These are phyloP conservation scores for Chaetothyriales sp. DNA, from an alignment of 2,329 filamentous ascomycete genomes.

Conservation along the genomic window DNA sequence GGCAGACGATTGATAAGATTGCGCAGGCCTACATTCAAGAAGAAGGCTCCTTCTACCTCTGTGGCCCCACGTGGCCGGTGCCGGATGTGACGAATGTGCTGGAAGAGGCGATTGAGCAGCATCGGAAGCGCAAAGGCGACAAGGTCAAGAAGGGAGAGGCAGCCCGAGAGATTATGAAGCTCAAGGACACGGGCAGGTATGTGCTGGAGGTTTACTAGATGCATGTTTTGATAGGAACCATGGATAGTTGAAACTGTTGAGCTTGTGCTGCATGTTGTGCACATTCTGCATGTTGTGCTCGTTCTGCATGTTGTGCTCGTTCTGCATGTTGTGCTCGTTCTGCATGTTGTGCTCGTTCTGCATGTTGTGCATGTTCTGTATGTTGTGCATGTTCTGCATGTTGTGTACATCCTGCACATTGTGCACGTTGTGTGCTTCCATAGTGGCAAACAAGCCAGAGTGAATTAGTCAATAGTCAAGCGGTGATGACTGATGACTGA, in stretches of 20 bases:
- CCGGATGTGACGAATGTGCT: conserved; percentile 90
- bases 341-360: no score
- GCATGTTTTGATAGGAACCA: not conserved
- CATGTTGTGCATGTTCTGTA: no score
- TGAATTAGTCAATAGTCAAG: not conserved
- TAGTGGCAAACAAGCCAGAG: not conserved
- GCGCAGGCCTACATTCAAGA: conserved; percentile 74
- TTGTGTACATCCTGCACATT: no score
- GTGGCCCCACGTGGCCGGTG: conserved; percentile 95
- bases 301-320: no score
- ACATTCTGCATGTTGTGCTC: no score
- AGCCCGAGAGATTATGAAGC: conserved; percentile 82
- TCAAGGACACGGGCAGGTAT: conserved; percentile 91
- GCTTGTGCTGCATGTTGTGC: no score
- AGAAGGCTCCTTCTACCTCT: conserved; percentile 90
- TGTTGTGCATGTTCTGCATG: no score
- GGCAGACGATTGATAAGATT: conserved; percentile 70
- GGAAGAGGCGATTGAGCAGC: conserved; percentile 73
- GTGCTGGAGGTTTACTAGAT: conserved; percentile 83
- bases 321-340: no score
- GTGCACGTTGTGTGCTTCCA: no score
- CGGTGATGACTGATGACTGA: not conserved
- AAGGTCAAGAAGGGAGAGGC: conserved; percentile 76
- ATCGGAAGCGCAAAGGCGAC: conserved; percentile 50
- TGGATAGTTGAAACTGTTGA: not conserved